These are phyloP conservation scores for Verticillium isaacii DNA, from an alignment of 2,329 filamentous ascomycete species.

Conservation along the genomic window DNA sequence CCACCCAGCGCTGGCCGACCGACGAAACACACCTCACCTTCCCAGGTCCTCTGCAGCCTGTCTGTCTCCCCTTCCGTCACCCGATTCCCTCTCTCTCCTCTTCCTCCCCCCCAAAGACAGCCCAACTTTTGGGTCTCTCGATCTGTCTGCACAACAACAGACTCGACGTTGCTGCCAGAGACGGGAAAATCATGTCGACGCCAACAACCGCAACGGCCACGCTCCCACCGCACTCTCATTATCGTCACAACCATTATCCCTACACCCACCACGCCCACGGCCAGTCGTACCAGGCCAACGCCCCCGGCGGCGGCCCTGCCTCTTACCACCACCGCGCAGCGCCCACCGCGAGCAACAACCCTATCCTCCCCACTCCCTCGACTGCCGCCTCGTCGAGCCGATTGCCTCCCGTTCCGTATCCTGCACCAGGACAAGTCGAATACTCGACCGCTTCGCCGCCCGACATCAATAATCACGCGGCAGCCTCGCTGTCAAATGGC, in stretches of 20 bases:
- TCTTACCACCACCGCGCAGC: conserved; percentile 23
- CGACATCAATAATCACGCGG: conserved; percentile 19
- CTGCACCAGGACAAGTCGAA: conserved; percentile 6
- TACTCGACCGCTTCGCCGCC: not conserved
- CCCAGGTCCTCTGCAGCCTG: not conserved
- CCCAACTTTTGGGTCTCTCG: not conserved
- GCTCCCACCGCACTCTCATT: conserved; percentile 43
- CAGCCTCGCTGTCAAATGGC: conserved; percentile 29
- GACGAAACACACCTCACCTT: conserved; percentile 11
- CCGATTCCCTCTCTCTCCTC: conserved; percentile 7
- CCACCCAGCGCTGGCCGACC: conserved; percentile 4
- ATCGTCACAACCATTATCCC: conserved; percentile 62
- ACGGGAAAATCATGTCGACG: conserved; percentile 62
- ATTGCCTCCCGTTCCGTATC: conserved; percentile 24
- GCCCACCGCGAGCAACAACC: conserved; percentile 20
- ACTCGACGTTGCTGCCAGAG: not conserved
- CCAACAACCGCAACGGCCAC: conserved; percentile 45
- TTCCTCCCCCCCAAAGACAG: not conserved
- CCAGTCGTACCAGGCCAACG: conserved; percentile 44
- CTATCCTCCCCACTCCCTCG: conserved; percentile 32
- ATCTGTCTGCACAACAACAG: conserved; percentile 1
- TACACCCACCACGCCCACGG: conserved; percentile 46
- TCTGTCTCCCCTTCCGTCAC: not conserved
- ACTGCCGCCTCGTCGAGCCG: conserved; percentile 29
- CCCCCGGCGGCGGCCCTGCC: conserved; percentile 7